Conservation (phyloP, 768 basidiomycete genomes). For the Baorangia bicolor region DNA sequence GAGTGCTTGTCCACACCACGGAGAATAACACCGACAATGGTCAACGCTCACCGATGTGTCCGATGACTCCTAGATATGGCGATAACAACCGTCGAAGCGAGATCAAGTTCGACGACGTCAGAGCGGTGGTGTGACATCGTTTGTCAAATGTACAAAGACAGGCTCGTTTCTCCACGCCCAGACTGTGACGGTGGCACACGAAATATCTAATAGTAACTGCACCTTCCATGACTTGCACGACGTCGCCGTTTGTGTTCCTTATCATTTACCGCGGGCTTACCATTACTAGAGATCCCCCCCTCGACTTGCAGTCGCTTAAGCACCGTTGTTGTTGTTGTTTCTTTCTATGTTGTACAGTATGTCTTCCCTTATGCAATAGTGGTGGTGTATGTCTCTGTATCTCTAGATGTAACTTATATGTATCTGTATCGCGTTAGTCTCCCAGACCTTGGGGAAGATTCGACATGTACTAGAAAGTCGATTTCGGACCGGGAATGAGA, state of each 20-base stretch:
- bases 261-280: too few species aligned
- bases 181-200: background rate
- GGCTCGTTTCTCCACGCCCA: background rate
- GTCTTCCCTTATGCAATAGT: background rate
- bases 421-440: background rate
- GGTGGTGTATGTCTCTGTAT: too few species aligned
- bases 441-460: background rate
- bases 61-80: background rate
- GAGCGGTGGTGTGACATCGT: background rate
- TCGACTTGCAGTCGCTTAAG: background rate
- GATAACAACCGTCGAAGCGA: background rate
- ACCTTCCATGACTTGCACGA: background rate
- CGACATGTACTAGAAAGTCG: background rate
- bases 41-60: background rate
- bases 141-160: background rate
- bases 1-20: constrained; percentile 5
- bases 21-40: background rate
- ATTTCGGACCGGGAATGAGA: background rate
- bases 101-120: background rate
- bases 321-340: background rate
- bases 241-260: too few species aligned
- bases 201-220: background rate
- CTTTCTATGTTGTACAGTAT: background rate
- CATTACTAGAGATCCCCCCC: too few species aligned
- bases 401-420: too few species aligned